Base-by-base conservation (phyloP, 2,329 filamentous ascomycete genomes). In the Exserohilum turcica region DNA sequence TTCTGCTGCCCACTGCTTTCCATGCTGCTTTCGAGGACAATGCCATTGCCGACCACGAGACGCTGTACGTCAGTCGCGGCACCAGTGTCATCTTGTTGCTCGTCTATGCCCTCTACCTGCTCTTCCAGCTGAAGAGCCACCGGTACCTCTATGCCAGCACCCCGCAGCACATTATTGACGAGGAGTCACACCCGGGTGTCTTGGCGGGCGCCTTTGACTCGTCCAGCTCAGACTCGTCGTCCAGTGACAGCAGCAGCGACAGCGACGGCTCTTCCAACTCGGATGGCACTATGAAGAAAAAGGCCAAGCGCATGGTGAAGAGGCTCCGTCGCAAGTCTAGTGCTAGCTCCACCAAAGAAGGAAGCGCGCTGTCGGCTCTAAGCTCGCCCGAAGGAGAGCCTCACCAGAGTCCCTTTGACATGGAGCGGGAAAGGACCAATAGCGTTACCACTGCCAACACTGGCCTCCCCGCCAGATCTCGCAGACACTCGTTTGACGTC, bases 71-170 rank as follows among this genome's bases (percentile, higher is more conserved):
- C 57, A 96, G 91, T 71, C 89, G 91, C 43, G 92, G 91, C 58
- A 96, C 91, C 29, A 96, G 91, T 76, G 87, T 96, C 27, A 88
- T 95, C 45, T 79, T 96, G 7, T 81, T 96, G 2, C 71, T 96
- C 29, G 88, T 96, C 9, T 96, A 96, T 71, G 77, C 86, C 39
- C 78, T 96, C 15, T 96, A 96, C 70, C 83, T 96, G 29, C 70
- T 96, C 16, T 96, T 96, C 76, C 92, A 96, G 77, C 84, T 96
- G 56, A 95, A 95, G 76, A 94, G 91, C 1, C 92, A 96, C 71
- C 84, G 90, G 7, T 96, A 95, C 76, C 86, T 96, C 79, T 96
- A 96, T 65, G 89, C 92, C 89, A 74, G 91, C 61, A 96, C 90
- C 5, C 92, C 92, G 8, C 92, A 96, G 76, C 88, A 92, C 64